These are phyloP conservation scores for Xylaria sp. DNA, from an alignment of 2,329 filamentous ascomycete species.

Conservation along the genomic window DNA sequence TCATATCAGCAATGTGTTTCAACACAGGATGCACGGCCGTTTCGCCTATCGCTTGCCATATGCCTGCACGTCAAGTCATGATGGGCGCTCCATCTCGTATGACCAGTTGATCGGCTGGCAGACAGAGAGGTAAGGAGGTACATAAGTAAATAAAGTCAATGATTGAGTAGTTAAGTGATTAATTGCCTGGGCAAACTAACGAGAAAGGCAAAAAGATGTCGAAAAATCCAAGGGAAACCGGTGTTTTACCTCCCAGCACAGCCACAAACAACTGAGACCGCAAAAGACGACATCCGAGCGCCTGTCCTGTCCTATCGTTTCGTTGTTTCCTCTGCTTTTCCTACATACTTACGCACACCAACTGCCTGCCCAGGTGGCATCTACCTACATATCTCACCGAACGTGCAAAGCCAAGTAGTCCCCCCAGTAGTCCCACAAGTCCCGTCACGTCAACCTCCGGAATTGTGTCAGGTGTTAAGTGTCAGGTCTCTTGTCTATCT, in stretches of 20 bases:
- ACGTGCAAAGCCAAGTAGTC: not conserved
- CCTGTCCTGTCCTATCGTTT: not conserved
- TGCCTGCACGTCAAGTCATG: not conserved
- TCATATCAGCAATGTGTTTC: constrained; percentile 2
- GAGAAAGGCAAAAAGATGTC: no score
- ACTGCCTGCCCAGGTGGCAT: not conserved
- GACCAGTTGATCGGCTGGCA: not conserved
- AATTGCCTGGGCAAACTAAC: not conserved
- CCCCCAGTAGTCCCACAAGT: not conserved
- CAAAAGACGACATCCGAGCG: constrained; percentile 1
- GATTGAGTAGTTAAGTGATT: not conserved
- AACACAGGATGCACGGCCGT: not conserved
- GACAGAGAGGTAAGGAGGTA: no score
- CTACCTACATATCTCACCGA: not conserved
- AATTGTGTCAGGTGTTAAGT: constrained; percentile 23
- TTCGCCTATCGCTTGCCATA: not conserved
- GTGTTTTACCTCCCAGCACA: constrained; percentile 5
- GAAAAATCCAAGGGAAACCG: no score
- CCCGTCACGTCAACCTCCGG: not conserved
- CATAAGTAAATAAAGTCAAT: no score
- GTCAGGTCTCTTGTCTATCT: constrained; percentile 6
- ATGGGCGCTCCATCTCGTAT: not conserved
- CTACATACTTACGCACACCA: not conserved
- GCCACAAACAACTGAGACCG: constrained; percentile 10
- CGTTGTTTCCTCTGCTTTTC: no score